Conservation (phyloP, 257 asterid species). For the Ilex aquifolium region DNA sequence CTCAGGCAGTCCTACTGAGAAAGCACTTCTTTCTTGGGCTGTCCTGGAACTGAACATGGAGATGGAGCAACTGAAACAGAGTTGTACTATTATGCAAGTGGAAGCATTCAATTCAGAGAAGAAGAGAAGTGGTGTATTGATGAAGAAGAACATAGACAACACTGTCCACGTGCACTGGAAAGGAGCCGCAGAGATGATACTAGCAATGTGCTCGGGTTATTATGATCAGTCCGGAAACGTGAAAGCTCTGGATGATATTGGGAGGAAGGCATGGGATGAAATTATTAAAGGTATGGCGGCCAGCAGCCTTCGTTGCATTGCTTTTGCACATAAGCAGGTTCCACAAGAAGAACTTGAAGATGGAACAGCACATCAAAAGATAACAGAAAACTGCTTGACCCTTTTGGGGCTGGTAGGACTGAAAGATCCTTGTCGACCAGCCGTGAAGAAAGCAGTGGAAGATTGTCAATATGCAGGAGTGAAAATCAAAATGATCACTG, state of each 20-base stretch:
- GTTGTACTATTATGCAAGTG: conserved; percentile 31
- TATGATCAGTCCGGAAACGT: conserved; percentile 38
- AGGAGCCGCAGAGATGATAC: conserved; percentile 79
- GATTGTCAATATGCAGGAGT: conserved; percentile 64
- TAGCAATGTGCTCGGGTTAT: conserved; percentile 47
- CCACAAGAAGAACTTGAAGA: conserved; percentile 4
- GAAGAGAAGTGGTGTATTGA: conserved; percentile 60
- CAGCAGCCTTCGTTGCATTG: conserved; percentile 61
- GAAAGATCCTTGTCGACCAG: conserved; percentile 64
- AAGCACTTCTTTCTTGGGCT: conserved; percentile 80
- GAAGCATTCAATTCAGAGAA: conserved; percentile 77
- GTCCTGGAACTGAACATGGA: conserved; percentile 47
- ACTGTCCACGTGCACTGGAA: conserved; percentile 56
- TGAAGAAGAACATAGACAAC: conserved; percentile 28
- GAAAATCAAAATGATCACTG: conserved; percentile 65
- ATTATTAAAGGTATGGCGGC: conserved; percentile 69
- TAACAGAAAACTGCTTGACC: conserved; percentile 30
- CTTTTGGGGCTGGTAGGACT: conserved; percentile 58
- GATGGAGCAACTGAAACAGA: conserved; percentile 36
- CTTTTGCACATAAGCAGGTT: conserved; percentile 52
- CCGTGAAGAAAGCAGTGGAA: conserved; percentile 54
- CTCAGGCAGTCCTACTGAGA: conserved; percentile 87
- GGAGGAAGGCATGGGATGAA: conserved; percentile 22
- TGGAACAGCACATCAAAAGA: conserved; percentile 7
- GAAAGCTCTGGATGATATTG: conserved; percentile 15